These are phyloP conservation scores for Pythium oligandrum DNA, from an alignment of 352 stramenopile species.

Conservation along the genomic window DNA sequence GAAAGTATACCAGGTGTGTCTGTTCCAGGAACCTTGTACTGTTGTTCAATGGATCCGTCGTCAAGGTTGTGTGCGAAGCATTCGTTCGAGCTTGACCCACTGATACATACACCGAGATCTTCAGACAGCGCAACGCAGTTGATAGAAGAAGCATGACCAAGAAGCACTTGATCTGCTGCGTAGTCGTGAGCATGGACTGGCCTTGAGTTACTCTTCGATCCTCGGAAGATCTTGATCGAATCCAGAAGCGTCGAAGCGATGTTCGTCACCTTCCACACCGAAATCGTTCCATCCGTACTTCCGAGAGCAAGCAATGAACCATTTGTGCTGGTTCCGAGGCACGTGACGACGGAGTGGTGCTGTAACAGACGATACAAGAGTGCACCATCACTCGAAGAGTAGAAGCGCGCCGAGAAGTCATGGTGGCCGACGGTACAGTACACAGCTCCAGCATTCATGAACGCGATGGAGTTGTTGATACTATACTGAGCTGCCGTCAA, in stretches of 20 bases:
- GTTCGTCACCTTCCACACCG: slow-evolving; percentile 69
- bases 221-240: slow-evolving; percentile 74
- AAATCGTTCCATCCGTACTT: slow-evolving; percentile 68
- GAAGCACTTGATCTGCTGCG: slow-evolving; percentile 65
- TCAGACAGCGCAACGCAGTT: slow-evolving; percentile 66
- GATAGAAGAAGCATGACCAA: slow-evolving; percentile 57
- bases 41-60: slow-evolving; percentile 61
- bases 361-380: slow-evolving; percentile 69
- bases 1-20: slow-evolving; percentile 44
- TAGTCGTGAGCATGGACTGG: slow-evolving; percentile 77
- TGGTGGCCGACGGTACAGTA: slow-evolving; percentile 67
- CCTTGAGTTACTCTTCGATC: slow-evolving; percentile 36
- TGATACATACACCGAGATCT: slow-evolving; percentile 70
- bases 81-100: slow-evolving; percentile 57
- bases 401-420: slow-evolving; percentile 74
- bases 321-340: slow-evolving; percentile 41
- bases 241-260: slow-evolving; percentile 66
- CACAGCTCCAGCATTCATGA: slow-evolving; percentile 49
- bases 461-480: slow-evolving; percentile 19
- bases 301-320: slow-evolving; percentile 50
- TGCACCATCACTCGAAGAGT: slow-evolving; percentile 61
- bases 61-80: slow-evolving; percentile 61
- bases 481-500: not conserved
- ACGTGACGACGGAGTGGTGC: slow-evolving; percentile 67
- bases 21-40: slow-evolving; percentile 39